Conservation (phyloP, 257 asterid genomes). For the Gentiana macrophylla region DNA sequence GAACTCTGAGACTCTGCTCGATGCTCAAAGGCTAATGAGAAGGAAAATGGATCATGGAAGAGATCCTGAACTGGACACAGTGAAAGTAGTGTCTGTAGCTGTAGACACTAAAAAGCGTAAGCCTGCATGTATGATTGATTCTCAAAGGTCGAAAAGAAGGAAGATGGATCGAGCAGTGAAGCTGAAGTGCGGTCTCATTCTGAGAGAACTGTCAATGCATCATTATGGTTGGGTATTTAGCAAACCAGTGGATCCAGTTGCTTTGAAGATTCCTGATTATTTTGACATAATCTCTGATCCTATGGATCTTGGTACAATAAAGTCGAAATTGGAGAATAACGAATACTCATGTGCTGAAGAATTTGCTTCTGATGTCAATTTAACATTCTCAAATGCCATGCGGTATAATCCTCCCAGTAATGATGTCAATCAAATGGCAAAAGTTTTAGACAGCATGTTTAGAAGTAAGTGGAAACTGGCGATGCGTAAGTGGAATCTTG, state of each 20-base stretch:
- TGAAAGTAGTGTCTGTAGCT: too few relatives aligned
- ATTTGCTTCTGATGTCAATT: conserved; percentile 61
- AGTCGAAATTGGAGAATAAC: conserved; percentile 38
- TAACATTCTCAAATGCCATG: conserved; percentile 77
- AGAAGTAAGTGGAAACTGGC: conserved; percentile 42
- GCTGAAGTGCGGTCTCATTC: conserved; percentile 33
- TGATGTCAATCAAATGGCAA: conserved; percentile 39
- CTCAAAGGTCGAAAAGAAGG: conserved; percentile 30
- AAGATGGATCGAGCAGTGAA: conserved; percentile 47
- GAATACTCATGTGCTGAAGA: conserved; percentile 39
- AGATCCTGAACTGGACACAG: too few relatives aligned
- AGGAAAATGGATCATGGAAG: too few relatives aligned
- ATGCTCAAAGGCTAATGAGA: too few relatives aligned
- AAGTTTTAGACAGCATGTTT: conserved; percentile 31
- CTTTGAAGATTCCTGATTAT: conserved; percentile 60
- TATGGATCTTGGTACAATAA: conserved; percentile 85
- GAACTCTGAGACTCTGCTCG: too few relatives aligned
- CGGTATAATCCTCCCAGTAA: conserved; percentile 51
- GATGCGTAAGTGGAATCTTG: conserved; percentile 31
- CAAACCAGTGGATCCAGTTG: conserved; percentile 74
- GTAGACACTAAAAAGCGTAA: conserved; percentile 49
- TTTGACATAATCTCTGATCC: conserved; percentile 45
- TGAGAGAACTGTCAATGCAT: conserved; percentile 44
- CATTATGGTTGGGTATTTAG: conserved; percentile 30
- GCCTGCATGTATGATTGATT: conserved; percentile 20